Evolutionary conservation across 768 basidiomycete species (phyloP).

Genomic region (Pleurotus tuber-regium): DNA sequence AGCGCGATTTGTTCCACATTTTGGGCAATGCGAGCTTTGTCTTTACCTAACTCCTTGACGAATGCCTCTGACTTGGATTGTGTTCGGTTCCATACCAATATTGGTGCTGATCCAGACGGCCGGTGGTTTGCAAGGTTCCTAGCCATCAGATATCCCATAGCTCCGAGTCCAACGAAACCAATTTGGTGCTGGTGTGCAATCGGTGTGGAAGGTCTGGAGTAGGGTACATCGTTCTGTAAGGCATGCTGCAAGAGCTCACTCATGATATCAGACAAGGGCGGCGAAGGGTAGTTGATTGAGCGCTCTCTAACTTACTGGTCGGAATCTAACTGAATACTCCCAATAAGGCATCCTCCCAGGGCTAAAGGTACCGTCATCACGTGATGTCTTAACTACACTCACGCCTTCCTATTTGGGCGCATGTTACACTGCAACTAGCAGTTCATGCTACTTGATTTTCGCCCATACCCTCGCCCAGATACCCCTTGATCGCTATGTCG

Average conservation of each 20-base stretch:
- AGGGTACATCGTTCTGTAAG: conserved; percentile 28
- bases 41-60: conserved; percentile 49
- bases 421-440: conserved; percentile 4
- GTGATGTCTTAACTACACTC: background rate
- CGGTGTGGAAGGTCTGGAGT: conserved; percentile 61
- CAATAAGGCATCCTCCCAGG: background rate
- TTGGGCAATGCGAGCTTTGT: conserved; percentile 53
- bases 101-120: conserved; percentile 41
- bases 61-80: conserved; percentile 57
- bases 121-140: conserved; percentile 65
- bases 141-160: conserved; percentile 78
- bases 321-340: conserved; percentile 9
- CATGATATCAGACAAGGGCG: conserved; percentile 2
- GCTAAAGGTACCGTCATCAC: background rate
- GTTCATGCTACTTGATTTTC: conserved; percentile 5
- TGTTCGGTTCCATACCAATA: conserved; percentile 80
- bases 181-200: conserved; percentile 29
- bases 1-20: conserved; percentile 55
- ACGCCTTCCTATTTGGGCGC: conserved; percentile 1
- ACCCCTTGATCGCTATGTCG: conserved; percentile 36
- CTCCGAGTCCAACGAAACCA: conserved; percentile 51
- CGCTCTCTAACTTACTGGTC: background rate
- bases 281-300: background rate
- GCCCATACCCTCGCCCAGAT: conserved; percentile 10
- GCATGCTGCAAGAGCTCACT: conserved; percentile 14